Evolutionary conservation across 2,329 filamentous ascomycete genomes (phyloP), one percentile per base, ranked within the genome.

Genomic region (Akanthomyces dipterigenus): DNA sequence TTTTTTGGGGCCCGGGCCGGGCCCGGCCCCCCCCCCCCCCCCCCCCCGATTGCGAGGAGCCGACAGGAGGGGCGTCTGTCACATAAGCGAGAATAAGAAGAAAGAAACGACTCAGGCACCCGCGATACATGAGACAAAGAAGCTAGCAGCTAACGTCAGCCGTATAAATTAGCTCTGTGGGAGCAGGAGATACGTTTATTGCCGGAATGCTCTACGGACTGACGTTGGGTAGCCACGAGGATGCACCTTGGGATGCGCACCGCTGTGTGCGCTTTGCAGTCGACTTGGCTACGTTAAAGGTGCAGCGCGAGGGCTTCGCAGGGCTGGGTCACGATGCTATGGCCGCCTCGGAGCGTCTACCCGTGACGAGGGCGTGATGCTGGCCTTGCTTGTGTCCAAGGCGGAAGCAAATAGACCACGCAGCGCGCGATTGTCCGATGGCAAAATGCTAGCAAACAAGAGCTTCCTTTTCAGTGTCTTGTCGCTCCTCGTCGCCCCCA

Each of bases 151-250:
- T 62, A 63, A 55, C 63, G 57, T 49, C 16, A 9, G 24, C 7
- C 14, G 31, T 22, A 38, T 63, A 53, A 63, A 67, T 70, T 70
- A 90, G 88, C 70, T 81, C 87, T 6, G 82, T 91, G 63, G 89
- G 88, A 60, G 88, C 88, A 48, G 89, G 89, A 65, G 89, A 91
- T 69, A 90, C 88, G 0, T 91, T 91, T 68, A 83, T 88, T 65
- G 88, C 88, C 38, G 88, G 87, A 63, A 84, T 89, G 72, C 74
- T 91, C 54, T 90, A 86, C 72, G 80, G 77, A 40, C 71, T 89
- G 63, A 73, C 81, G 18, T 36, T 9, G 1, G 42, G 22, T 34
- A 22, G 22, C 24, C 2, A 5, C 7, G 79, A 79, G 64, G 28
- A 54, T 24, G 66, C 68, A 48, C 67, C 72, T 9, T 87, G 83